Conservation (phyloP, 1,139 yeast genomes). For the Candida labiduridarum region DNA sequence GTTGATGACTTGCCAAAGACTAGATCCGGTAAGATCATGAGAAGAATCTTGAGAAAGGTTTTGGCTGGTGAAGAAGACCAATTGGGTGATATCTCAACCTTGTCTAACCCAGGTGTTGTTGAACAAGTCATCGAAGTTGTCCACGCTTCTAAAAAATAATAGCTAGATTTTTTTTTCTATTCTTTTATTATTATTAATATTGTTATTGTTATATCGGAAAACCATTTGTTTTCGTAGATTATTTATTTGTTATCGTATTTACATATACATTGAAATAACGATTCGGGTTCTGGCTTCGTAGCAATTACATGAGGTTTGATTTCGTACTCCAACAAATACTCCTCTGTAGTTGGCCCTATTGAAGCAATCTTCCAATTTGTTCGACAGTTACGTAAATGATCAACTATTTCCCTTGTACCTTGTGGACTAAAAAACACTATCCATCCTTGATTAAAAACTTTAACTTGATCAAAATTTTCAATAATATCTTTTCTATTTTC, state of each 20-base stretch:
- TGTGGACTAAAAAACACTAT: slow-evolving; percentile 90
- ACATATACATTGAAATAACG: slow-evolving; percentile 47
- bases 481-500: slow-evolving; percentile 49
- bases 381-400: slow-evolving; percentile 31
- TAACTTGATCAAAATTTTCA: slow-evolving; percentile 31
- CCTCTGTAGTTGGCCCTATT: slow-evolving; percentile 92
- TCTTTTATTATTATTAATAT: slow-evolving; percentile 1
- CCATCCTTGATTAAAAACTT: slow-evolving; percentile 24
- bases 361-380: slow-evolving; percentile 57
- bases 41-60: slow-evolving; percentile 78
- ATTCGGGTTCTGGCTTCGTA: slow-evolving; percentile 67
- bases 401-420: slow-evolving; percentile 68
- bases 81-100: slow-evolving; percentile 77
- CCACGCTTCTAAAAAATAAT: slow-evolving; percentile 31
- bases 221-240: not conserved
- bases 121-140: slow-evolving; percentile 65
- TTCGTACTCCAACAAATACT: slow-evolving; percentile 54
- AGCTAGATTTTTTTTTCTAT: not conserved
- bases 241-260: slow-evolving; percentile 14
- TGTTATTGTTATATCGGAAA: not conserved
- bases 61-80: slow-evolving; percentile 79
- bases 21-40: slow-evolving; percentile 82
- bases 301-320: slow-evolving; percentile 68
- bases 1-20: slow-evolving; percentile 84
- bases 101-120: slow-evolving; percentile 73